phyloP scores from a whole-genome alignment of 805 yeast species.

The Saturnispora hagleri region DNA sequence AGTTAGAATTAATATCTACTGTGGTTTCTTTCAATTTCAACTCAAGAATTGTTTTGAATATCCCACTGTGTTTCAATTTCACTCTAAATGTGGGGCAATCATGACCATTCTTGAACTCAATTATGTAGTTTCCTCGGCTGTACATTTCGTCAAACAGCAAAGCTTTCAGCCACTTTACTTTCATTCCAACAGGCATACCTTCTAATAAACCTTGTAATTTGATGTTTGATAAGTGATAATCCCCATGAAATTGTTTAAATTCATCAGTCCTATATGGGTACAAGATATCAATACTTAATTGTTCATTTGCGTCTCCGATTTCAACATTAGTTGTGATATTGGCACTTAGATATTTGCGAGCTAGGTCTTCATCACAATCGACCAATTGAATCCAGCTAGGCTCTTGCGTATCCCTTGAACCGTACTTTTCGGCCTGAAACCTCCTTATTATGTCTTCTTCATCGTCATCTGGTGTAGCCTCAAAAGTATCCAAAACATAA shows the following conservation, averaged over 20 bases:
- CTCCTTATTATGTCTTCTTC: neutral
- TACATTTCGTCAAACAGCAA: slow-evolving; percentile 4
- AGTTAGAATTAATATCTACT: slow-evolving; percentile 7
- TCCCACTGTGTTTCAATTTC: slow-evolving; percentile 6
- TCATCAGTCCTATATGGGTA: neutral
- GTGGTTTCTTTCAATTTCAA: neutral
- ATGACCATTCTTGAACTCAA: neutral
- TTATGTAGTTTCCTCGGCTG: slow-evolving; percentile 4
- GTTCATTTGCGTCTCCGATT: neutral
- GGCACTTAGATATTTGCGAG: neutral
- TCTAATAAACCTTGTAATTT: neutral
- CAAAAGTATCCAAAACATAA: neutral
- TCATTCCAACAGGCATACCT: neutral
- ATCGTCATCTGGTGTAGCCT: neutral
- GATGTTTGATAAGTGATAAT: neutral
- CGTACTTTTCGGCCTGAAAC: neutral
- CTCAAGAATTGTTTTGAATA: slow-evolving; percentile 5
- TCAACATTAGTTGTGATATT: neutral
- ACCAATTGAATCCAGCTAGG: neutral
- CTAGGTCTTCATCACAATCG: neutral
- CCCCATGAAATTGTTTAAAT: slow-evolving; percentile 6
- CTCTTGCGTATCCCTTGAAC: neutral
- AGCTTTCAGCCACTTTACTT: slow-evolving; percentile 8
- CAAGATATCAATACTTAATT: neutral
- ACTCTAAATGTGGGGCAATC: neutral